A percentile compares a stretch with the other conserved stretches of the same genome.
These are phyloP conservation scores for Diaporthe vaccinii DNA, from an alignment of 2,329 filamentous ascomycete species.

Conservation along the genomic window DNA sequence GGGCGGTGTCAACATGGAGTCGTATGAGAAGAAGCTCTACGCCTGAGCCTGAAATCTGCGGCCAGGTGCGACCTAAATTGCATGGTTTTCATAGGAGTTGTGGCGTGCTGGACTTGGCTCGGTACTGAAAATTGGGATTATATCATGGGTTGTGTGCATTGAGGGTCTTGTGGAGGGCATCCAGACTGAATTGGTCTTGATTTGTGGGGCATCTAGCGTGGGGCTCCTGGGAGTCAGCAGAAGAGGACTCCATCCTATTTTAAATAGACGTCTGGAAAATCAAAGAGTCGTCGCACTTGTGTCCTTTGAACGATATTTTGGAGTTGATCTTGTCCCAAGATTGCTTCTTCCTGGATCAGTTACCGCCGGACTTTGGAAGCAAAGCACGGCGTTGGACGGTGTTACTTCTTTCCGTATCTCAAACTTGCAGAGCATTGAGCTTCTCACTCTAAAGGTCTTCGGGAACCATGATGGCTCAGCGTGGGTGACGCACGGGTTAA, in stretches of 20 bases:
- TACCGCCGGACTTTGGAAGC: not conserved
- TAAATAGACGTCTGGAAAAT: slow-evolving; percentile 13
- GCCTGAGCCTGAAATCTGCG: slow-evolving; percentile 66
- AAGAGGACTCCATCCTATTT: not conserved
- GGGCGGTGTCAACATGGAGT: slow-evolving; percentile 98
- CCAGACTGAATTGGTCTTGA: slow-evolving; percentile 25
- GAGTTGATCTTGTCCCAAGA: not conserved
- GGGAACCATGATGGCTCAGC: not conserved
- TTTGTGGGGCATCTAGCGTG: slow-evolving; percentile 23
- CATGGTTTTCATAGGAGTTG: slow-evolving; percentile 38
- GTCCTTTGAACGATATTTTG: not conserved
- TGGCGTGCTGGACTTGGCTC: slow-evolving; percentile 31
- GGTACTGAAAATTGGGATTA: slow-evolving; percentile 33
- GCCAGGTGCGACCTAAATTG: slow-evolving; percentile 14
- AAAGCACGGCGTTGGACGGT: not conserved
- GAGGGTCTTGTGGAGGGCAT: slow-evolving; percentile 2
- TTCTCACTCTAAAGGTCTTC: not conserved
- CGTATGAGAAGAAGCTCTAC: slow-evolving; percentile 99
- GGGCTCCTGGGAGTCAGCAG: not conserved
- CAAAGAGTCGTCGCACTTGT: not conserved
- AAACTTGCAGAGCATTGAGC: not conserved
- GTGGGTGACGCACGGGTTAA: not conserved
- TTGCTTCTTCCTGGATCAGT: not conserved
- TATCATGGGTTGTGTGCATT: slow-evolving; percentile 35
- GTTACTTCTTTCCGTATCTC: not conserved